Base-by-base conservation (phyloP, 1,284 basidiomycete species). In the Xerocomus cyaneibrunnescens region DNA sequence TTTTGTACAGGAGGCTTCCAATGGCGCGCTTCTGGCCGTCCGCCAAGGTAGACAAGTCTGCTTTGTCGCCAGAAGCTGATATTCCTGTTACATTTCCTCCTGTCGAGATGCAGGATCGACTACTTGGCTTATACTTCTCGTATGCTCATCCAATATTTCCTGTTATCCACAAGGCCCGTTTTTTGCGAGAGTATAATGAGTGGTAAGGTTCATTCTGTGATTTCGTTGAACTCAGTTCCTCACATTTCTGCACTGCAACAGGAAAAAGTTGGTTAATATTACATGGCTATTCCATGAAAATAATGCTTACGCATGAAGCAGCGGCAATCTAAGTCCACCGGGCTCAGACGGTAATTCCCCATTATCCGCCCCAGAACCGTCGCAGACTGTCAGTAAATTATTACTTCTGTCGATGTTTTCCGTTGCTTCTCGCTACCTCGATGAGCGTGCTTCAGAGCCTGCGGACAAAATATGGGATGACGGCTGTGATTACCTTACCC, bases 61-160 rank as follows among this genome's bases (percentile, higher is more conserved):
- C 57, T 25, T 77, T 64, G 35, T 52, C 51, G 3, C 66, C 73
- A 17, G 81, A 80, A 47, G 72, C 75, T 30, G 73, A 76, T 30
- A 64, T 78, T 27, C 65, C 74, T 28, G 73, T 80, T 23, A 67
- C 70, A 17, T 68, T 91, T 45, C 87, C 87, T 50, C 68, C 83
- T 38, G 54, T 75, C 41, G 74, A 79, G 34, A 65, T 79, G 43
- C 89, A 92, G 68, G 79, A 85, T 47, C 78, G 77, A 44, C 74
- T 94, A 8, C 69, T 94, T 45, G 77, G 81, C 27, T 72, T 92
- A 7, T 94, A 90, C 67, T 93, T 92, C 70, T 81, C 80, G 7
- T 88, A 90, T 62, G 83, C 89, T 22, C 91, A 94, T 60, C 89
- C 90, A 31, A 75, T 85, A 43, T 84, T 88, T 58, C 90, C 89